Evolutionary conservation across 176 grass and related monocot genomes (phyloP), one percentile per base, ranked within the genome.

Genomic region (Echinochloa phyllopogon): DNA sequence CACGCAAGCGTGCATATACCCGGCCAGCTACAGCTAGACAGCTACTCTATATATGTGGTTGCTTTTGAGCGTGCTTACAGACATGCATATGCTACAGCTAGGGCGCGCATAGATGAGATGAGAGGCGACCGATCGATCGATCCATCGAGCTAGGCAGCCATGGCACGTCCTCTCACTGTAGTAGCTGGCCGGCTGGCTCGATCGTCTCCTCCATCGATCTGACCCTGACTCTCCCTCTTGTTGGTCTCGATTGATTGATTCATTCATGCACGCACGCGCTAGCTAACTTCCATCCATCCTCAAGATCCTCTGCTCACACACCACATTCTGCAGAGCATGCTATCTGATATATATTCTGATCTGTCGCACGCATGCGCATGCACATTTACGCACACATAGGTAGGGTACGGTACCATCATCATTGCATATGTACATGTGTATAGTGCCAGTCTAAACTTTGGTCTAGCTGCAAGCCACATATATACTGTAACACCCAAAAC

Each of bases 91-190:
- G 24, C 23, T n/a, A n/a, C 29, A 2, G 29, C 37, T 58, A 29
- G 29, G 29, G 29, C 29, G 29, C 60, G 45, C 83, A 42, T 16
- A 24, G 66, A 45, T 60, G 25, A 69, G 38, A 68, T 11, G 14
- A 6, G 12, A 69, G 63, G 65, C 75, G 65, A 78, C 75, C 10
- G 74, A 38, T 85, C 64, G 25, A 78, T 71, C 29, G 29, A 33
- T 33, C 29, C 29, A 1, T 25, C 6, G 11, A 23, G 20, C 52
- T 59, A 62, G 24, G 20, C 40, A 47, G 21, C 68, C 21, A 76
- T 59, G 86, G 50, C 86, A 82, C 50, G 79, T 87, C 86, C 66
- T 82, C 69, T 87, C 86, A 69, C n/a, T 68, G 60, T 55, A 47
- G 24, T 64, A 72, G 43, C 39, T 44, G 29, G 29, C 29, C 2